Evolutionary conservation across 192 early-diverging fungal genomes (phyloP).

Genomic region (Backusella australiensis): DNA sequence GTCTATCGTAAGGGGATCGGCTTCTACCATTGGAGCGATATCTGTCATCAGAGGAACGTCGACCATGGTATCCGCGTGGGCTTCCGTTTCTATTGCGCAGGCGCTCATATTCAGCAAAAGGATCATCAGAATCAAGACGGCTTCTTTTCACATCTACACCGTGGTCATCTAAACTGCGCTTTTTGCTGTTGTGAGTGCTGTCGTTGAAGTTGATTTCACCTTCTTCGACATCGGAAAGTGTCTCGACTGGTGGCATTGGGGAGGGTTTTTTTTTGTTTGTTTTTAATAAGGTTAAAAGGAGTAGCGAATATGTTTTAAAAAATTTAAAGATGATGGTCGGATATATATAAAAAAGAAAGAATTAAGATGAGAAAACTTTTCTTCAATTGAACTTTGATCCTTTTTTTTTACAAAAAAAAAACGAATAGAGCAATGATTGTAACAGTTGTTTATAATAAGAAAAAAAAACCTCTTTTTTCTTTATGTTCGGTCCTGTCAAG

Average conservation of each 20-base stretch:
- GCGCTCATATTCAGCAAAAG: constrained; percentile 16
- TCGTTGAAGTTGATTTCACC: constrained; percentile 7
- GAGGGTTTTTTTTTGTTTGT: neutral
- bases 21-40: neutral
- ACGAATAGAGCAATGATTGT: neutral
- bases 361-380: neutral
- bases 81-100: neutral
- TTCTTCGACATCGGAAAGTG: constrained; percentile 7
- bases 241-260: neutral
- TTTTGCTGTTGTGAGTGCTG: neutral
- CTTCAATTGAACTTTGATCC: neutral
- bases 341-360: neutral
- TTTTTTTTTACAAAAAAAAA: neutral
- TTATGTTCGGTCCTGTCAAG: too few species aligned
- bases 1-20: neutral
- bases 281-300: neutral
- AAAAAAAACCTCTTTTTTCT: neutral
- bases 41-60: neutral
- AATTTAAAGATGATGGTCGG: neutral
- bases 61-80: neutral
- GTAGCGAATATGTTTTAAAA: neutral
- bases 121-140: constrained; percentile 4
- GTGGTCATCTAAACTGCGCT: neutral
- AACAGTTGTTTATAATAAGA: neutral
- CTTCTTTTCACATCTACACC: neutral